A percentile compares a stretch with the other conserved stretches of the same genome.
Conservation (phyloP, 1,284 basidiomycete genomes). For the Puccinia novopanici region DNA sequence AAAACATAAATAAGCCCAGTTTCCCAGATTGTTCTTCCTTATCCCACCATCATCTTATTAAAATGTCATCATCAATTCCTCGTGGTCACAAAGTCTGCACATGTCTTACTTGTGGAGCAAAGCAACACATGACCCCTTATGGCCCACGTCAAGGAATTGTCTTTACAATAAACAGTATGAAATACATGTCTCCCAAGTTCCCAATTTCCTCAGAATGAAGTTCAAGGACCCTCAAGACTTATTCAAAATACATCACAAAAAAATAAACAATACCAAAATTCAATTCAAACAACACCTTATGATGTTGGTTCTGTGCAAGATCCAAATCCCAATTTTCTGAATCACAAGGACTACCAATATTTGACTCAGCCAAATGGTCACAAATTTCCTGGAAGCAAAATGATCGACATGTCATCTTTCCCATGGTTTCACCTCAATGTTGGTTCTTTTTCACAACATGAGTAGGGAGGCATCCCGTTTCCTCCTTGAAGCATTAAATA, state of each 20-base stretch:
- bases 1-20: not conserved
- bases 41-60: no score
- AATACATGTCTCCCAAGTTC: no score
- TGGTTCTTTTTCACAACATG: constrained; percentile 12
- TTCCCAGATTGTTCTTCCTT: no score
- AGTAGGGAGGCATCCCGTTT: constrained; percentile 11
- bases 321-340: not conserved
- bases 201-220: not conserved
- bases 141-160: no score
- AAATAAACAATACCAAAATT: not conserved
- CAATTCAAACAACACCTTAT: not conserved
- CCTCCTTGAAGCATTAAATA: constrained; percentile 9
- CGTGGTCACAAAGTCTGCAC: no score
- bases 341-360: not conserved
- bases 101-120: no score
- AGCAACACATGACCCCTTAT: no score
- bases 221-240: not conserved
- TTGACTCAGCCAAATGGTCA: constrained; percentile 5
- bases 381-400: constrained; percentile 14
- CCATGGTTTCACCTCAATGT: constrained; percentile 13
- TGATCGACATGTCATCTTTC: constrained; percentile 4
- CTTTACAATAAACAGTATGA: no score
- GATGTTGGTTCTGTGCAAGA: not conserved
- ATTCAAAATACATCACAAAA: not conserved
- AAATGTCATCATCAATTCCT: not conserved